Evolutionary conservation across 768 basidiomycete species (phyloP).

Genomic region (Trametes elegans): DNA sequence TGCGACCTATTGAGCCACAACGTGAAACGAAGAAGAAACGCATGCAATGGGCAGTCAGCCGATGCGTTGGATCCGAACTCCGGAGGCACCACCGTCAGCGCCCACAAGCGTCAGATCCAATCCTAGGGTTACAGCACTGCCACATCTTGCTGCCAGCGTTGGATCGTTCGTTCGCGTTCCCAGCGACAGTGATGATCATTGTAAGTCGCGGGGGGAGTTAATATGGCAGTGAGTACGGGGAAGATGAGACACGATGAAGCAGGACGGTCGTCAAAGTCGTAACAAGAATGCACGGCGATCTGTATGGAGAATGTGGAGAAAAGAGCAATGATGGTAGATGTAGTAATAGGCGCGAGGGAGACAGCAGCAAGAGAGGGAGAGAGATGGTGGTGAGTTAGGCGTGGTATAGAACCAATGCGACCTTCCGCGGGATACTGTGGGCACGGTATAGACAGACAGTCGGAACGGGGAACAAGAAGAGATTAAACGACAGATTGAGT

Average conservation of each 20-base stretch:
- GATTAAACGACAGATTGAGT: not conserved
- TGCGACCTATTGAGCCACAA: too few relatives aligned
- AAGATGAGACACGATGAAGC: not conserved
- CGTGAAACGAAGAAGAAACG: too few relatives aligned
- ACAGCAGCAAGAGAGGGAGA: not conserved
- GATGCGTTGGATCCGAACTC: too few relatives aligned
- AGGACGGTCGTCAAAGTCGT: conserved; percentile 16
- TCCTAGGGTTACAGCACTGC: too few relatives aligned
- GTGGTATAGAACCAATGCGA: conserved; percentile 5
- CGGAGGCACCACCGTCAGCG: too few relatives aligned
- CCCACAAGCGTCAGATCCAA: too few relatives aligned
- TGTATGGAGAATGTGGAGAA: not conserved
- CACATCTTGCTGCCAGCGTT: too few relatives aligned
- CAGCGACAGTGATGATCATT: not conserved
- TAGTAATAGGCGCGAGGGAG: not conserved
- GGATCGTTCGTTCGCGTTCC: too few relatives aligned
- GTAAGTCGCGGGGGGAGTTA: conserved; percentile 2
- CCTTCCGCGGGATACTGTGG: not conserved
- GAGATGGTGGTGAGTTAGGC: not conserved
- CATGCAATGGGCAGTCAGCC: too few relatives aligned
- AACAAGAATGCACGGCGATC: conserved; percentile 1
- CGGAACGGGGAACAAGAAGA: not conserved
- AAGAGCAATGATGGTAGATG: not conserved
- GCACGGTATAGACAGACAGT: not conserved
- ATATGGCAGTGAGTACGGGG: conserved; percentile 3